Conservation (phyloP, 2,329 filamentous ascomycete genomes). For the Penicillium sp. region DNA sequence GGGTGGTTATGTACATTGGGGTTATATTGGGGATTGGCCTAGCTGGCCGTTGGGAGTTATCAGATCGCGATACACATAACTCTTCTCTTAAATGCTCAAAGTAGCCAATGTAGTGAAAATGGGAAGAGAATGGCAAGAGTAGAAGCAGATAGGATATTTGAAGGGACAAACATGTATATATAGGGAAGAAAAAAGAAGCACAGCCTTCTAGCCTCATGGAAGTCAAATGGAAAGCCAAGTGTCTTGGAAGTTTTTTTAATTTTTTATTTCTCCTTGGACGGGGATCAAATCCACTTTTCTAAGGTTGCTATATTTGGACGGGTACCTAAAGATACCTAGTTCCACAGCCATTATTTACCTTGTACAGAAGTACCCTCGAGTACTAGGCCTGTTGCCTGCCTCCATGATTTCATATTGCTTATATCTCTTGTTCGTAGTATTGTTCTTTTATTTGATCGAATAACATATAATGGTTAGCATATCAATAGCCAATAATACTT, state of each 20-base stretch:
- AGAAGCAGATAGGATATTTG: neutral
- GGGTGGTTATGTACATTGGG: constrained; percentile 2
- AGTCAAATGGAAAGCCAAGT: constrained; percentile 17
- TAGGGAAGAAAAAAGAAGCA: constrained; percentile 1
- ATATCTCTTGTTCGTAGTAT: neutral
- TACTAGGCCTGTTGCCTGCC: neutral
- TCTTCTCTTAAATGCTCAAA: neutral
- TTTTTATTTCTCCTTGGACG: neutral
- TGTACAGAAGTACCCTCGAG: neutral
- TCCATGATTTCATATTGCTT: neutral
- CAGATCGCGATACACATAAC: constrained; percentile 2
- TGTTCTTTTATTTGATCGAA: no score
- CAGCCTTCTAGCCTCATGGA: constrained; percentile 7
- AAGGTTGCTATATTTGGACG: constrained; percentile 4
- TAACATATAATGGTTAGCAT: no score
- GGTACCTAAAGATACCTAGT: constrained; percentile 4
- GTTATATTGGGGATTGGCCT: neutral
- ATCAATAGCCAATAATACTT: no score
- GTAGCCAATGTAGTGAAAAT: neutral
- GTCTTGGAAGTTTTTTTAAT: constrained; percentile 3
- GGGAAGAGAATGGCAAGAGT: neutral
- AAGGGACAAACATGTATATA: constrained; percentile 6
- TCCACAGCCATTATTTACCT: neutral
- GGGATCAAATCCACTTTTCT: neutral
- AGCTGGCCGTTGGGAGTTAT: neutral